Percentiles rank a stretch among this genome's conserved stretches.
These are phyloP conservation scores for Picea abies DNA, from an alignment of 83 land plant species.

Conservation along the genomic window DNA sequence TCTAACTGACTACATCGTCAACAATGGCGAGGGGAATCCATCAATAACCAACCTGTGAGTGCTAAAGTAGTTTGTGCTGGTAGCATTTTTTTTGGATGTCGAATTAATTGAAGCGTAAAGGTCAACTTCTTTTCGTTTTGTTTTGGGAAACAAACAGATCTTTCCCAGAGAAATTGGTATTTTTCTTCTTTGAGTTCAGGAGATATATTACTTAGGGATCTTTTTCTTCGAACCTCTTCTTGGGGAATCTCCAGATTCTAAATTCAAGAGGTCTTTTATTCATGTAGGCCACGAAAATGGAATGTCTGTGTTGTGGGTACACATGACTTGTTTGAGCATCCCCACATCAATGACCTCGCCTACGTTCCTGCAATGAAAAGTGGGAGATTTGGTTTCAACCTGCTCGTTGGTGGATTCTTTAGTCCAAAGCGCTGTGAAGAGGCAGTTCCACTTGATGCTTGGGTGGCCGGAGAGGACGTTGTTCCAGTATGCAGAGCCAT, in stretches of 20 bases:
- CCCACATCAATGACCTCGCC: constrained; percentile 98
- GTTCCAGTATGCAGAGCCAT: constrained; percentile 70
- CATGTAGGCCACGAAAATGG: constrained; percentile 92
- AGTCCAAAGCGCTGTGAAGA: constrained; percentile 92
- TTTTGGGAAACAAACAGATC: too few species aligned
- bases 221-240: too few species aligned
- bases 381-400: constrained; percentile 87
- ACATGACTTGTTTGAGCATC: constrained; percentile 95
- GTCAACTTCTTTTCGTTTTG: too few species aligned
- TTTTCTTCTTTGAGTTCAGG: too few species aligned
- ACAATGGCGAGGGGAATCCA: constrained; percentile 69
- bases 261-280: too few species aligned
- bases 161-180: too few species aligned
- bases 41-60: constrained; percentile 85
- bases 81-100: too few species aligned
- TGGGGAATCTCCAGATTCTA: too few species aligned
- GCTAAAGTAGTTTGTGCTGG: too few species aligned
- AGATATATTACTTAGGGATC: too few species aligned
- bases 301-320: constrained; percentile 96
- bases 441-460: constrained; percentile 93
- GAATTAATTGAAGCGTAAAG: too few species aligned
- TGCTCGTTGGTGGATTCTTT: constrained; percentile 97
- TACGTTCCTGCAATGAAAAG: constrained; percentile 92
- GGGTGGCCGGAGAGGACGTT: constrained; percentile 87
- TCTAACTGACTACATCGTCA: constrained; percentile 74